phyloP scores from a whole-genome alignment of 2,329 filamentous ascomycete genomes.

The Colletotrichum tofieldiae region DNA sequence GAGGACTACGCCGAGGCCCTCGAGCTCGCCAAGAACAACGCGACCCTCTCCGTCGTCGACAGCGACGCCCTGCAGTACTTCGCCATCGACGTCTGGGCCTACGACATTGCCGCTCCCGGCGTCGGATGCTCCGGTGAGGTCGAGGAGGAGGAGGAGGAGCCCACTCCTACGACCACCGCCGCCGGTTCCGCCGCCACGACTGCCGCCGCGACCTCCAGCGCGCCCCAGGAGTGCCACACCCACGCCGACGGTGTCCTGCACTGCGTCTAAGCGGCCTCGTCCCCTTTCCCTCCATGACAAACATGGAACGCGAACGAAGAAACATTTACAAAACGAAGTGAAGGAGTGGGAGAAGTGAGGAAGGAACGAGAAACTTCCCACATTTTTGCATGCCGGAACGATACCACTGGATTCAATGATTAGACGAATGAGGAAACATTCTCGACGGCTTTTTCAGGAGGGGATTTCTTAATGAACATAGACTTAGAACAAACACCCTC shows the following conservation, averaged over 20 bases:
- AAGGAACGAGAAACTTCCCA: not conserved
- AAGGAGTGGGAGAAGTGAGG: conserved; percentile 8
- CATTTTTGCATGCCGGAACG: conserved; percentile 33
- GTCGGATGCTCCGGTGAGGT: conserved; percentile 71
- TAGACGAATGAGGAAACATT: conserved; percentile 21
- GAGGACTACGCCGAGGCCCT: conserved; percentile 71
- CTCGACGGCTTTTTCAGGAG: not conserved
- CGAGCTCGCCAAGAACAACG: conserved; percentile 64
- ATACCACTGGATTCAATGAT: conserved; percentile 31
- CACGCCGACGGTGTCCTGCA: conserved; percentile 58
- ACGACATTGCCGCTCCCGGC: conserved; percentile 75
- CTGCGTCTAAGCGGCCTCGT: conserved; percentile 35
- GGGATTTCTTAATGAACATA: conserved; percentile 37
- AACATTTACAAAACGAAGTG: not conserved
- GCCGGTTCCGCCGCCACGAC: conserved; percentile 55
- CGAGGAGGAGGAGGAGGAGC: conserved; percentile 26
- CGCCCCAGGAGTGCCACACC: conserved; percentile 66
- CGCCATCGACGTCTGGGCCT: conserved; percentile 77
- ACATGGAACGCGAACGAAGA: not conserved
- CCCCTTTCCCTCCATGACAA: no score
- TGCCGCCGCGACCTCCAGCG: conserved; percentile 71
- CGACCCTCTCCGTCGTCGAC: conserved; percentile 68
- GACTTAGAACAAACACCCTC: conserved; percentile 35
- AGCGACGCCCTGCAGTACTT: conserved; percentile 78
- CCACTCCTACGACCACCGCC: conserved; percentile 47